These are phyloP conservation scores for Psilocybe tampanensis DNA, from an alignment of 768 basidiomycete species.

Conservation along the genomic window DNA sequence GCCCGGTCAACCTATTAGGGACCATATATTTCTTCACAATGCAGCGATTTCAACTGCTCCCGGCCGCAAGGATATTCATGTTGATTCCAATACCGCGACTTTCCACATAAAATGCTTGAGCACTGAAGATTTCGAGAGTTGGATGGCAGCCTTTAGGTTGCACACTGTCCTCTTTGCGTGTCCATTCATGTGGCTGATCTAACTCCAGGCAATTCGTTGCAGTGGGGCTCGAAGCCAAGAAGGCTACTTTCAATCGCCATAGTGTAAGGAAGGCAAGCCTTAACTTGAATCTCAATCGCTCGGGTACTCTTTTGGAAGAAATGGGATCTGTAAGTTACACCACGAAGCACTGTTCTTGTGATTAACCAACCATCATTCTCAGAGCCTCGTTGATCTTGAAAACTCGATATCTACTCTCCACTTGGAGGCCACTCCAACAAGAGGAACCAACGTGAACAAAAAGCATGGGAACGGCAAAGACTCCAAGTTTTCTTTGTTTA, in stretches of 20 bases:
- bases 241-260: constrained; percentile 42
- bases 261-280: constrained; percentile 45
- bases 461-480: constrained; percentile 54
- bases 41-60: constrained; percentile 78
- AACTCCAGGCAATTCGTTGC: constrained; percentile 62
- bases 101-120: constrained; percentile 85
- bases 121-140: constrained; percentile 66
- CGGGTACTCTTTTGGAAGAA: constrained; percentile 59
- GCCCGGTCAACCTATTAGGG: constrained; percentile 70
- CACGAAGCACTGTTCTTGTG: background rate
- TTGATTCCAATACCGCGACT: constrained; percentile 75
- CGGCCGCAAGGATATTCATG: constrained; percentile 79
- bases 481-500: constrained; percentile 60
- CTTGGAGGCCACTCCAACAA: constrained; percentile 42
- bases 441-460: constrained; percentile 39
- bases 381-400: constrained; percentile 68
- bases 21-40: constrained; percentile 64
- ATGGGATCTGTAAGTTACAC: constrained; percentile 57
- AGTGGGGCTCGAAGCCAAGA: constrained; percentile 45
- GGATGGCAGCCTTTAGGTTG: constrained; percentile 79
- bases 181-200: constrained; percentile 15
- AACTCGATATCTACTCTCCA: constrained; percentile 46
- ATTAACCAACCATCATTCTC: background rate
- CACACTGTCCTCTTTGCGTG: constrained; percentile 1
- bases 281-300: constrained; percentile 44